Base-by-base conservation (phyloP, 2,329 filamentous ascomycete species). In the Allantophomopsis lycopodina region DNA sequence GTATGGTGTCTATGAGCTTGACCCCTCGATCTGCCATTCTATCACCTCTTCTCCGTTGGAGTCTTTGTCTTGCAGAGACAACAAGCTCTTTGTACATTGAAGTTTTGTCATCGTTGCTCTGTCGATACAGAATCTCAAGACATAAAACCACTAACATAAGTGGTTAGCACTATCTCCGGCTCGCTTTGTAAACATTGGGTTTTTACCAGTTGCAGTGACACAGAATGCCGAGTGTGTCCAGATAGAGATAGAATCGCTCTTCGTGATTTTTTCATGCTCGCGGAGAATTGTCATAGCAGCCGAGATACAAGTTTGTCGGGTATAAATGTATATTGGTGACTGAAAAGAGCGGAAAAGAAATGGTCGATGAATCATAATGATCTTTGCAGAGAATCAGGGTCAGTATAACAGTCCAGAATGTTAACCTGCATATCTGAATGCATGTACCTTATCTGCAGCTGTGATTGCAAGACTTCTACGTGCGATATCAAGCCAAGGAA, bases 361-460 rank as follows among this genome's bases (percentile, higher is more conserved):
- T 0, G 55, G 52, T 3, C 60, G 54, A 42, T 63, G 60, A 15
- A 63, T 60, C 58, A 62, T 61, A 46, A 62, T 62, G 39, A 62
- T 60, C 42, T 39, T 18, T 35, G 18, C 18, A 10, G 31, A 7
- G 11, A 16, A 5, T 20, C 32, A 18, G 3, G 23, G 11, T 28
- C 10, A 28, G 11, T 28, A 28, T 28, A 3, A 10, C 23, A 21
- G 7, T 12, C 23, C 11, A 28, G 11, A 12, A 28, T 12, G n/a
- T 3, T 15, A 20, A 4, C 7, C 7, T 20, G 18, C 7, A 20
- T 20, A 20, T 7, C 7, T 7, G 8, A 10, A 28, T 28, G 13
- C 18, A 28, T 16, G 10, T 16, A 39, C 38, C 32, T 63, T 62
- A 41, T 62, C 57, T 2, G 55, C 53, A 2, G 59, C 55, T 1